phyloP scores from a whole-genome alignment of 345 rosid species.

The Eucalyptus globulus region DNA sequence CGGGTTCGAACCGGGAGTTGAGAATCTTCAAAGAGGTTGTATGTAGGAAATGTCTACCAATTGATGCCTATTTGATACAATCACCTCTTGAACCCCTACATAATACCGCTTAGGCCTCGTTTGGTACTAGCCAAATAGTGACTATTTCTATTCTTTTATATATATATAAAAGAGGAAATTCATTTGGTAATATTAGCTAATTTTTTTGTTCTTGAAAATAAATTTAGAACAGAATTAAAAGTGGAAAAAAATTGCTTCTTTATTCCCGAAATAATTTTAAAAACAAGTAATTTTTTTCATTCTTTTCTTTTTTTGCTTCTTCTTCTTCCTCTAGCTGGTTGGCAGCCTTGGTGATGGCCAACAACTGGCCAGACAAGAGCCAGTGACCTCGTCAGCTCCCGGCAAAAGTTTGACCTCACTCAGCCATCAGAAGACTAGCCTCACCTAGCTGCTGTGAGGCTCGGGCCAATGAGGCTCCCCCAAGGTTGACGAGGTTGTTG shows the following conservation, averaged over 20 bases:
- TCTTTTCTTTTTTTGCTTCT: too few species aligned
- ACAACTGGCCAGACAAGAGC: rapidly evolving
- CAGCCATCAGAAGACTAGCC: rapidly evolving
- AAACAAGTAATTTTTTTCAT: too few species aligned
- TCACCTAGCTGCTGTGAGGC: too few species aligned
- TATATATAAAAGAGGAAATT: rapidly evolving
- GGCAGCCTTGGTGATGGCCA: rapidly evolving
- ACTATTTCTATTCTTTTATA: too few species aligned
- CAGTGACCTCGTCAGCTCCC: rapidly evolving
- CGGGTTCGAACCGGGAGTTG: neutral
- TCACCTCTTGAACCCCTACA: neutral
- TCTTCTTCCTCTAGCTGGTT: rapidly evolving
- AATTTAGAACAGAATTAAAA: rapidly evolving
- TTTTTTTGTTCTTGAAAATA: rapidly evolving
- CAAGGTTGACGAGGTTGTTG: too few species aligned
- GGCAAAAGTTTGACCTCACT: rapidly evolving
- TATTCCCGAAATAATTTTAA: rapidly evolving
- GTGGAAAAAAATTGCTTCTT: too few species aligned
- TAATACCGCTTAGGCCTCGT: rapidly evolving
- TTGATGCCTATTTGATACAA: neutral
- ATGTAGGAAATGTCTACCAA: neutral
- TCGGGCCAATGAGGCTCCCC: too few species aligned
- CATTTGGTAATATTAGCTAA: too few species aligned
- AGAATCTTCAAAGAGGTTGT: neutral
- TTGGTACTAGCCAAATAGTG: rapidly evolving